These are phyloP conservation scores for Verticillium dahliae DNA, from an alignment of 2,329 filamentous ascomycete genomes.

Conservation along the genomic window DNA sequence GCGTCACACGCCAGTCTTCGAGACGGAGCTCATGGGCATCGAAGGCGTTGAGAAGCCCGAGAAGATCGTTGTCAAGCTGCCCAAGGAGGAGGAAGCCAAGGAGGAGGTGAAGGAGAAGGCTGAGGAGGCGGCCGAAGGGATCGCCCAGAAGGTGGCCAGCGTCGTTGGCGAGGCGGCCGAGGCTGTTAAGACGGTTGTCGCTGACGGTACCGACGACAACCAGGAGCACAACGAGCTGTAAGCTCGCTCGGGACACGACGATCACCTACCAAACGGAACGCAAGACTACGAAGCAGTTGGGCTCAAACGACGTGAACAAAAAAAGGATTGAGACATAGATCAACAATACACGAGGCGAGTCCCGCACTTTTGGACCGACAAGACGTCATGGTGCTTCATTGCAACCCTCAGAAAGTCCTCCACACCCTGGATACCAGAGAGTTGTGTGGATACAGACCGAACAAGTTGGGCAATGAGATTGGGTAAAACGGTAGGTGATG, in stretches of 20 bases:
- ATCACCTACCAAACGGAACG: not conserved
- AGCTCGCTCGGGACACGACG: conserved; percentile 1
- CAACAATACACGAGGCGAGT: not conserved
- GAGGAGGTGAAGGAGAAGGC: conserved; percentile 21
- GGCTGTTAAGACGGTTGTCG: conserved; percentile 42
- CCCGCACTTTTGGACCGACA: not conserved
- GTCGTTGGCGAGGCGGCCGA: conserved; percentile 41
- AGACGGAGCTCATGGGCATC: conserved; percentile 85
- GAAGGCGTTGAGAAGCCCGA: conserved; percentile 57
- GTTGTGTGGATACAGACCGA: not conserved
- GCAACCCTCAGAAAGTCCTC: not conserved
- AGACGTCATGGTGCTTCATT: not conserved
- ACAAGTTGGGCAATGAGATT: not conserved
- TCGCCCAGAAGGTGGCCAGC: conserved; percentile 39
- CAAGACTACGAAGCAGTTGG: not conserved
- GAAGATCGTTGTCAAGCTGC: conserved; percentile 33
- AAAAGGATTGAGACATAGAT: not conserved
- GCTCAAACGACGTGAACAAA: not conserved
- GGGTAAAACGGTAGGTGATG: no score
- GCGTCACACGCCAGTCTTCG: conserved; percentile 59
- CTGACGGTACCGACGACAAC: conserved; percentile 43
- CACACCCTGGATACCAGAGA: not conserved
- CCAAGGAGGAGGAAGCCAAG: conserved; percentile 18
- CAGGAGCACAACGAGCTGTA: conserved; percentile 57
- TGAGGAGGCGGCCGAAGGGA: conserved; percentile 27